Percentiles rank a stretch among this genome's conserved stretches.
Evolutionary conservation across 1,284 basidiomycete genomes (phyloP).

Genomic region (Papiliotrema terrestris): DNA sequence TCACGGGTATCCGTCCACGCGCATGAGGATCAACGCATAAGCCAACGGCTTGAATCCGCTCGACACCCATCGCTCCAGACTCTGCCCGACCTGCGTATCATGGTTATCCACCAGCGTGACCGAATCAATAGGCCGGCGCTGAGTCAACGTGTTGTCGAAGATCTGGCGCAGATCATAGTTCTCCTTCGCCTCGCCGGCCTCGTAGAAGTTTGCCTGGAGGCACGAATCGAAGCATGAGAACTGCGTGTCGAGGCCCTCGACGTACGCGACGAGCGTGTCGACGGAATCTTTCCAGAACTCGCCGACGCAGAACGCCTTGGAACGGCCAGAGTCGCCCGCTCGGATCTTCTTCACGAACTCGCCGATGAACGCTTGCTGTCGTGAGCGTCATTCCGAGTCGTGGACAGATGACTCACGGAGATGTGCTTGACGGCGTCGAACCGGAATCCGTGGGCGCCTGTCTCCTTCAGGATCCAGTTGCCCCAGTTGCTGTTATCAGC

Average conservation of each 20-base stretch:
- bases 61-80: constrained; percentile 56
- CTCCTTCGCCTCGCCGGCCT: constrained; percentile 53
- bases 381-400: background rate
- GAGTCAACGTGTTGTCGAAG: constrained; percentile 58
- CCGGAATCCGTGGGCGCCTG: constrained; percentile 74
- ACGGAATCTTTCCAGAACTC: constrained; percentile 55
- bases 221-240: constrained; percentile 60
- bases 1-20: constrained; percentile 79
- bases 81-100: constrained; percentile 56
- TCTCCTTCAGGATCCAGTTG: constrained; percentile 63
- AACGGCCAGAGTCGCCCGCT: constrained; percentile 46
- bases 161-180: constrained; percentile 56
- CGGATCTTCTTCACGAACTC: constrained; percentile 57
- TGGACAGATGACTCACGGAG: constrained; percentile 24
- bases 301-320: constrained; percentile 54
- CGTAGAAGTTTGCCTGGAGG: constrained; percentile 48
- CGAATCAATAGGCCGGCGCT: constrained; percentile 56
- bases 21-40: constrained; percentile 82
- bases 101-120: constrained; percentile 58
- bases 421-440: constrained; percentile 77
- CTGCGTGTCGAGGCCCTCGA: constrained; percentile 51
- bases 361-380: constrained; percentile 50
- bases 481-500: constrained; percentile 52
- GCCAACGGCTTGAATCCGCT: constrained; percentile 59
- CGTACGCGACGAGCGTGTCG: constrained; percentile 36